A percentile compares a stretch with the other conserved stretches of the same genome.
Conservation (phyloP, 345 rosid genomes). For the Brassica incana region DNA sequence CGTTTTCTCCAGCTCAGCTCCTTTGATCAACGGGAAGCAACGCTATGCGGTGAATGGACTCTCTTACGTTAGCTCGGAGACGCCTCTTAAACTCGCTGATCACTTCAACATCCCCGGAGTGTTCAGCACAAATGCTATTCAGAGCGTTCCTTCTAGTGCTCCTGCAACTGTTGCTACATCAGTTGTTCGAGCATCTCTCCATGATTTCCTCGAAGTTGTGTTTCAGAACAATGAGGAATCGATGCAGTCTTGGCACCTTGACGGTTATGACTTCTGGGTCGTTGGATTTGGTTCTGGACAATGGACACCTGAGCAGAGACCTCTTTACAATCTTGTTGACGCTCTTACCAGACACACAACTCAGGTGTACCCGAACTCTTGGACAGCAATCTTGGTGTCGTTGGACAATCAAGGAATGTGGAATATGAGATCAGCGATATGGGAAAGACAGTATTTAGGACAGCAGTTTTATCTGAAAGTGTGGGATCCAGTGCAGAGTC, state of each 20-base stretch:
- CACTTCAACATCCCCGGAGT: constrained; percentile 69
- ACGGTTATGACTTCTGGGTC: constrained; percentile 93
- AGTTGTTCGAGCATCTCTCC: constrained; percentile 56
- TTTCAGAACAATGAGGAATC: constrained; percentile 71
- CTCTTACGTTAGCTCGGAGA: constrained; percentile 71
- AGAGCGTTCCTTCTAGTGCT: constrained; percentile 52
- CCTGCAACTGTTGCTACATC: constrained; percentile 59
- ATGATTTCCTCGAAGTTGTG: constrained; percentile 70
- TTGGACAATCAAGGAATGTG: constrained; percentile 97
- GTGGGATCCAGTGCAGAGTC: constrained; percentile 58
- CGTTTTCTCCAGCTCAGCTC: constrained; percentile 67
- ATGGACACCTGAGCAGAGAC: constrained; percentile 60
- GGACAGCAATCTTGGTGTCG: constrained; percentile 78
- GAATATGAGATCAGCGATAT: constrained; percentile 87
- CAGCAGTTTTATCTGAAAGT: constrained; percentile 87
- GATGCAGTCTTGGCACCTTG: constrained; percentile 93
- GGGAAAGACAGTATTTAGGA: constrained; percentile 90
- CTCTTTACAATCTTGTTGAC: constrained; percentile 68
- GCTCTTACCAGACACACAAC: constrained; percentile 80
- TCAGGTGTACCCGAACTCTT: constrained; percentile 84
- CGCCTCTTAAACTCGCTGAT: constrained; percentile 89
- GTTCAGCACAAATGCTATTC: constrained; percentile 54
- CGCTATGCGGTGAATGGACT: constrained; percentile 81
- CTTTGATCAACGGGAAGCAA: constrained; percentile 71
- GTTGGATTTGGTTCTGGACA: constrained; percentile 84